Base-by-base conservation (phyloP, 208 protist genomes). In the Phytomonas francai region DNA sequence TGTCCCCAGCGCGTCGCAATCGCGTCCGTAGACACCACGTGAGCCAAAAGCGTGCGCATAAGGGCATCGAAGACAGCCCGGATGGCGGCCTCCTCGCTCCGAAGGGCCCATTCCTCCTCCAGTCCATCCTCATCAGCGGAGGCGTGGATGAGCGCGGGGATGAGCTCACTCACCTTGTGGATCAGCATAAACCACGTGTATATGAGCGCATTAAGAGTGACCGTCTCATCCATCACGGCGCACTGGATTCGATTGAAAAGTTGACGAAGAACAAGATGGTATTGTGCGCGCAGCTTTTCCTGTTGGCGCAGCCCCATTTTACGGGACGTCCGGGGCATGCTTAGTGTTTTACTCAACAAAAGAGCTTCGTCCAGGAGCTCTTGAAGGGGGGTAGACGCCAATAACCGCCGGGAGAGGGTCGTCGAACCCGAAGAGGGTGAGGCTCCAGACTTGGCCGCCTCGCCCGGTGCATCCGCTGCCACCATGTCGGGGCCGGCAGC, bases 151-250 rank as follows among this genome's bases (percentile, higher is more conserved):
- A 83, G 42, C 2, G 61, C 63, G 12, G 74, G 67, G 0, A 82
- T 28, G 3, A 89, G 67, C 0, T 65, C 64, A 63, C 81, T 72
- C 8, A 78, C 33, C 32, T 70, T 68, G 25, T 64, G 63, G 12
- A 83, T 61, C 22, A 88, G 54, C 1, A 80, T 19, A 56, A 80
- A 83, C 81, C 81, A 87, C 6, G 77, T 66, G 65, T 76, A 89
- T 7, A 83, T 64, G 33, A 81, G 72, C 0, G 87, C 83, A 65
- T 89, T 73, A 57, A 76, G 39, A 3, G 77, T 89, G n/a, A 92
- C 69, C 8, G 79, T 88, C 67, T 81, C 72, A 12, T 70, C 83
- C 33, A 89, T 65, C 56, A 71, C 71, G 0, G 79, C 77, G 3
- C 28, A 32, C 12, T 71, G 22, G 12, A 89, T 70, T 14, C 83